Base-by-base conservation (phyloP, 345 rosid genomes). In the Arabis hirsuta region DNA sequence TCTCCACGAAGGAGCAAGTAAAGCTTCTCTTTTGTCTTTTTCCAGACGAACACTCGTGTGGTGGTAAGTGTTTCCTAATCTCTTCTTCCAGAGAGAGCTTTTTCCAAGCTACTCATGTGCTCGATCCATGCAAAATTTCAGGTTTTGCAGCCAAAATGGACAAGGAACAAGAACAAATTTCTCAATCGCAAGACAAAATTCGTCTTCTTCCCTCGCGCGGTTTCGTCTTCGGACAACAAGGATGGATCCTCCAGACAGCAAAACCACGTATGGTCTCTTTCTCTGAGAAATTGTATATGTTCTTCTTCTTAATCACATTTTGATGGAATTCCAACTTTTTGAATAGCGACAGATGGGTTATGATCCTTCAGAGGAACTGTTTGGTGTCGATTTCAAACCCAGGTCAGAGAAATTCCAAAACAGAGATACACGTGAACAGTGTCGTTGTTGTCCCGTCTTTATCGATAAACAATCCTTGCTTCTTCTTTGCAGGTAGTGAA, bases 351-450 rank as follows among this genome's bases (percentile, higher is more conserved):
- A 87, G 84, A 36, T 83, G 78, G 91, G 93, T 69, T 88, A 87
- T 78, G 97, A 90, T 81, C 90, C 92, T 79, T 87, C 97, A 14
- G 96, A 84, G 72, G 93, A 84, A 79, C 66, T 92, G 13, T 81
- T 90, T 54, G 87, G 86, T 58, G 86, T 78, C 43, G 91, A 88
- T 71, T 73, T 76, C 39, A 83, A 83, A 56, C 84, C 87, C 48
- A 86, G 89, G 96, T 88, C 41, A 59, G 24, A 70, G 31, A 36
- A 36, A 47, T 20, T 61, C 16, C 44, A 4, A n/a, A n/a, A n/a
- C n/a, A n/a, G n/a, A n/a, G n/a, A n/a, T n/a, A n/a, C n/a, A n/a
- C n/a, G n/a, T n/a, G n/a, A n/a, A n/a, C n/a, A n/a, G n/a, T n/a
- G n/a, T n/a, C n/a, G n/a, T n/a, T n/a, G n/a, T n/a, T n/a, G n/a